Evolutionary conservation across 164 flowering plant genomes (phyloP), one percentile per base, ranked within the genome.

Genomic region (Akebia trifoliata): DNA sequence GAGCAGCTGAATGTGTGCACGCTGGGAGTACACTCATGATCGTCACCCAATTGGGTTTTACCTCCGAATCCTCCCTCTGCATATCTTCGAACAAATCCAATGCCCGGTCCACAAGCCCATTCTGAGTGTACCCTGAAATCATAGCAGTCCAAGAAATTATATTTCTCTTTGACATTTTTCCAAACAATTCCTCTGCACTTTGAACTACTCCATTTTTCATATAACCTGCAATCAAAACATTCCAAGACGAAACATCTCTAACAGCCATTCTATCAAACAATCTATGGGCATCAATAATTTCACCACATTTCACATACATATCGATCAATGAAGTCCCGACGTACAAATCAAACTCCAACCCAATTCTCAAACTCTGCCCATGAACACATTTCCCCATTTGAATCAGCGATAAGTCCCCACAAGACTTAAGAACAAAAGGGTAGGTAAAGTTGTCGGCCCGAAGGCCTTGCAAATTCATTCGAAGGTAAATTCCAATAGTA

Each of bases 181-280:
- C 3, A 34, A 51, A 51, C 39, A 51, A 51, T 1, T 51, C 55
- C 39, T 57, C 60, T 21, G 40, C 60, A 44, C 21, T 29, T 6
- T 20, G 2, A 57, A 57, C 26, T 8, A 44, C 40, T 22, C 51
- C 60, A 44, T 30, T 57, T 34, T 45, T 57, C 60, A 57, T 57
- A 32, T 34, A 44, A 42, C 60, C 60, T 10, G 50, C 50, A 42
- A 57, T 43, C 30, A 57, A 57, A 32, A 50, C 38, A 32, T 57
- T 57, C 60, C 60, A 57, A 15, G 60, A 43, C 0, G 60, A 43
- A 57, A 57, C 60, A 44, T 57, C 60, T 57, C 60, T 57, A 0
- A 57, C 20, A 18, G 50, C 25, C 60, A 57, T 30, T 44, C 2
- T 32, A 57, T 57, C 39, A 34, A 57, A 57, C 50, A 57, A 12